Evolutionary conservation across 2,329 filamentous ascomycete genomes (phyloP).

Genomic region (Samsoniella hepiali): DNA sequence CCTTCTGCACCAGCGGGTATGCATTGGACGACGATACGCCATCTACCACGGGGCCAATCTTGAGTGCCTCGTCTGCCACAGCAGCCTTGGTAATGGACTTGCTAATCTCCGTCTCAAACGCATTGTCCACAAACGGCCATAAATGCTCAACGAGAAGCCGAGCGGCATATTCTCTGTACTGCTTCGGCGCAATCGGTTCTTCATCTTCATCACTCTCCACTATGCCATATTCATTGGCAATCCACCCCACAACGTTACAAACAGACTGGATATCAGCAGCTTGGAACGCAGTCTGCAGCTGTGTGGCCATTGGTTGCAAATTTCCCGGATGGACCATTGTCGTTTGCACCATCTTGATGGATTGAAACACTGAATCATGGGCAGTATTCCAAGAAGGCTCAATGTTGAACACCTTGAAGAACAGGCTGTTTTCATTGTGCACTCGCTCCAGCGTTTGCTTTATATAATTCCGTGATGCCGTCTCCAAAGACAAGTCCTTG

Average conservation of each 20-base stretch:
- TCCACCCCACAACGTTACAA: slow-evolving; percentile 56
- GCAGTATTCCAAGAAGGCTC: slow-evolving; percentile 52
- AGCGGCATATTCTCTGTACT: slow-evolving; percentile 55
- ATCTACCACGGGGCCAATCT: slow-evolving; percentile 47
- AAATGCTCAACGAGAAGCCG: slow-evolving; percentile 54
- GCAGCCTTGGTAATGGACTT: slow-evolving; percentile 51
- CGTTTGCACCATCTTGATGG: slow-evolving; percentile 48
- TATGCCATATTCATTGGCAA: slow-evolving; percentile 56
- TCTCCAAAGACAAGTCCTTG: slow-evolving; percentile 49
- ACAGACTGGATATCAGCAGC: slow-evolving; percentile 45
- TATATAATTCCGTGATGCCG: slow-evolving; percentile 54
- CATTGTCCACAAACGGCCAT: slow-evolving; percentile 53
- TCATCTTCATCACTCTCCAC: slow-evolving; percentile 54
- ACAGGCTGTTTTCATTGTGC: slow-evolving; percentile 52
- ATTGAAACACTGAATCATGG: slow-evolving; percentile 48
- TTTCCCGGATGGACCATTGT: slow-evolving; percentile 53
- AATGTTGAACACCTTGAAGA: slow-evolving; percentile 53
- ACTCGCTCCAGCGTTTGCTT: slow-evolving; percentile 59
- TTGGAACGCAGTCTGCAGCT: slow-evolving; percentile 48
- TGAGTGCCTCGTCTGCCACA: slow-evolving; percentile 46
- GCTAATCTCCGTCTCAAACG: slow-evolving; percentile 54
- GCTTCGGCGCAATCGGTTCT: slow-evolving; percentile 49
- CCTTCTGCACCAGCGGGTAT: slow-evolving; percentile 55
- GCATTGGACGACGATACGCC: slow-evolving; percentile 55
- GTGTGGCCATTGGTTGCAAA: slow-evolving; percentile 48